A percentile compares a stretch with the other conserved stretches of the same genome.
Evolutionary conservation across 1,284 basidiomycete genomes (phyloP).

Genomic region (Baeospora myosura): DNA sequence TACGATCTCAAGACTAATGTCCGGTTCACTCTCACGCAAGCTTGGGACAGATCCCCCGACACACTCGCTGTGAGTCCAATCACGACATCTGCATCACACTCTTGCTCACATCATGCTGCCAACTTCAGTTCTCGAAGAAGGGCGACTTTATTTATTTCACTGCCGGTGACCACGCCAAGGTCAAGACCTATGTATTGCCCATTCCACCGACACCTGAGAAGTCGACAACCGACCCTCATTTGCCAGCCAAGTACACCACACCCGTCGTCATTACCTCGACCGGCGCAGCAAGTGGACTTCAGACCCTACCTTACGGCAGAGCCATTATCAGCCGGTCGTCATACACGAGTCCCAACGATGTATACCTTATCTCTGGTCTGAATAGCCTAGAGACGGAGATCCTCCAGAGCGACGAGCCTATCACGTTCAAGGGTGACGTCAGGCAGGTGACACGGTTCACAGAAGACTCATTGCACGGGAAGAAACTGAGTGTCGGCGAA

Average conservation of each 20-base stretch:
- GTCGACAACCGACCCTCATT: conserved; percentile 42
- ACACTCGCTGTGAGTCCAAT: conserved; percentile 41
- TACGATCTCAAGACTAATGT: conserved; percentile 66
- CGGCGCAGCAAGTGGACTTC: conserved; percentile 53
- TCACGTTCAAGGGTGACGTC: conserved; percentile 27
- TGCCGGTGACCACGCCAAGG: conserved; percentile 67
- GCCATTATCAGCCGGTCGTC: conserved; percentile 65
- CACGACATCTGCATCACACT: not conserved
- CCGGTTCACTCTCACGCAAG: conserved; percentile 63
- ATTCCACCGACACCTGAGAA: conserved; percentile 53
- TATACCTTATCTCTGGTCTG: conserved; percentile 52
- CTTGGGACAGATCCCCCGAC: conserved; percentile 78
- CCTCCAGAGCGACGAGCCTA: conserved; percentile 20
- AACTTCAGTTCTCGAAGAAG: conserved; percentile 61
- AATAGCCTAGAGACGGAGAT: conserved; percentile 33
- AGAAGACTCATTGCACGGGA: conserved; percentile 45
- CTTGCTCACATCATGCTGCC: conserved; percentile 7
- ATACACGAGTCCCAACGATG: conserved; percentile 67
- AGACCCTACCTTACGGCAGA: conserved; percentile 49
- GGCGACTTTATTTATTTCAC: conserved; percentile 66
- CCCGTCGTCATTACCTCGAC: conserved; percentile 54
- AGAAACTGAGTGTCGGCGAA: conserved; percentile 55
- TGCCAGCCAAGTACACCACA: conserved; percentile 38
- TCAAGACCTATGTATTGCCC: conserved; percentile 66
- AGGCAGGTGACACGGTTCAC: conserved; percentile 60